Evolutionary conservation across 2,329 filamentous ascomycete species (phyloP).

Genomic region (Niveomyces coronatus): DNA sequence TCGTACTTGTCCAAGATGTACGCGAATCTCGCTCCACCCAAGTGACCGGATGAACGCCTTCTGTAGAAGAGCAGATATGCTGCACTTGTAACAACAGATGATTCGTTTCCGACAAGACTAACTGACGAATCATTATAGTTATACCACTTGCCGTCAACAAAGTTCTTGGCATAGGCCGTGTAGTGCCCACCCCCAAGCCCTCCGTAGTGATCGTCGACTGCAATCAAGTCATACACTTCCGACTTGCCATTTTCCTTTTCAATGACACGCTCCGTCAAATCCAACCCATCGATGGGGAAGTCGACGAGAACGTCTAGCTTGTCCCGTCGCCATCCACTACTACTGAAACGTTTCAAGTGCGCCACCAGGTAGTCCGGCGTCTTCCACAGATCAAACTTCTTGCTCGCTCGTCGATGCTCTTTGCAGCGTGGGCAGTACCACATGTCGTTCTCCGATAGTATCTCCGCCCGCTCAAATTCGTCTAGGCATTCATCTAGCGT

Average conservation of each 20-base stretch:
- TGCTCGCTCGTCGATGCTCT: constrained; percentile 81
- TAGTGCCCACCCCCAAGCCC: constrained; percentile 93
- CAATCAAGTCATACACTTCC: constrained; percentile 85
- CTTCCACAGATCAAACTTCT: constrained; percentile 97
- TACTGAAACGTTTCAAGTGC: constrained; percentile 92
- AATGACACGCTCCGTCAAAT: constrained; percentile 70
- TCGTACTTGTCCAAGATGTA: constrained; percentile 57
- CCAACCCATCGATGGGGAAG: constrained; percentile 80
- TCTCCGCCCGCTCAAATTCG: constrained; percentile 89
- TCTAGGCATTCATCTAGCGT: constrained; percentile 83
- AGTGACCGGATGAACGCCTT: constrained; percentile 62
- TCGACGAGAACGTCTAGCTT: constrained; percentile 88
- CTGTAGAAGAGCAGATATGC: constrained; percentile 97
- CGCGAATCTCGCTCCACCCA: constrained; percentile 70
- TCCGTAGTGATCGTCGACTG: constrained; percentile 91
- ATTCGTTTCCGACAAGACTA: constrained; percentile 46
- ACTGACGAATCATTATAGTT: constrained; percentile 88
- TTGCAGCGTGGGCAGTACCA: constrained; percentile 98
- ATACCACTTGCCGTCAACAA: constrained; percentile 83
- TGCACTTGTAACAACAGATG: constrained; percentile 57
- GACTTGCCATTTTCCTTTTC: constrained; percentile 71
- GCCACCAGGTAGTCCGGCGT: constrained; percentile 90
- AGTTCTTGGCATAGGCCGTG: constrained; percentile 89
- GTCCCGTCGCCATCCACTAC: constrained; percentile 68
- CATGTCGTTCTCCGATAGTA: constrained; percentile 87